phyloP scores from a whole-genome alignment of 2,329 filamentous ascomycete species.

The Beauveria bassiana region DNA sequence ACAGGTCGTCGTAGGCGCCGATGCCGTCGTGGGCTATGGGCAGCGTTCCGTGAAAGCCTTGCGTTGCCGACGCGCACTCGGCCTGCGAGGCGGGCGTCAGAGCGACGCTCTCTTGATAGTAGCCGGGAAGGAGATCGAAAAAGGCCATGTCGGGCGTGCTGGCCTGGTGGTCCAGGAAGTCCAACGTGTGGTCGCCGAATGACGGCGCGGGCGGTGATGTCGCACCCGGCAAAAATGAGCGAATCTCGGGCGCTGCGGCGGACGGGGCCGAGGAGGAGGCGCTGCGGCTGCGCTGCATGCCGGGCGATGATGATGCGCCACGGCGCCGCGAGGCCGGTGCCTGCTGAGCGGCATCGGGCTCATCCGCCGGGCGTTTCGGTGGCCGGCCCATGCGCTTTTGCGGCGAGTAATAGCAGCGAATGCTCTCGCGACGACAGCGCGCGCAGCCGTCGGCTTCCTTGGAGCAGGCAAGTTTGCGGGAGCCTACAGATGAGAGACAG shows the following conservation, averaged over 20 bases:
- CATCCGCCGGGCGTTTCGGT: slow-evolving; percentile 42
- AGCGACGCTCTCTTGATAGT: neutral
- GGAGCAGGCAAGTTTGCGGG: slow-evolving; percentile 56
- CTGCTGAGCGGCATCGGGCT: neutral
- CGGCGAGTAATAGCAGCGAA: slow-evolving; percentile 52
- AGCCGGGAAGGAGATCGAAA: slow-evolving; percentile 25
- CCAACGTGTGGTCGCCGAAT: slow-evolving; percentile 25
- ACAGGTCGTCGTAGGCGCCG: neutral
- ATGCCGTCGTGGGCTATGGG: neutral
- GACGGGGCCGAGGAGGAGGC: neutral
- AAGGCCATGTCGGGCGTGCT: slow-evolving; percentile 24
- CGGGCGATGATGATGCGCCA: neutral
- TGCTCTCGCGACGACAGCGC: slow-evolving; percentile 49
- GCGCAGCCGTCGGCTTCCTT: slow-evolving; percentile 54
- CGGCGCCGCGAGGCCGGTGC: neutral
- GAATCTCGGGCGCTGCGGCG: neutral
- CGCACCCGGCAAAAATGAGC: neutral
- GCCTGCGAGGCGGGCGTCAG: neutral
- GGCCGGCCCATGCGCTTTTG: slow-evolving; percentile 62
- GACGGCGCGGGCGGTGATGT: neutral
- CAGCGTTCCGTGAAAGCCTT: neutral
- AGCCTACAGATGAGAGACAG: slow-evolving; percentile 33
- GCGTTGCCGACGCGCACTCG: neutral
- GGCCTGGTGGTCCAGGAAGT: slow-evolving; percentile 25
- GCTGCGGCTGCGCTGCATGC: neutral